Base-by-base conservation (phyloP, 495 filamentous ascomycete genomes). In the Lichenothelia convexa region DNA sequence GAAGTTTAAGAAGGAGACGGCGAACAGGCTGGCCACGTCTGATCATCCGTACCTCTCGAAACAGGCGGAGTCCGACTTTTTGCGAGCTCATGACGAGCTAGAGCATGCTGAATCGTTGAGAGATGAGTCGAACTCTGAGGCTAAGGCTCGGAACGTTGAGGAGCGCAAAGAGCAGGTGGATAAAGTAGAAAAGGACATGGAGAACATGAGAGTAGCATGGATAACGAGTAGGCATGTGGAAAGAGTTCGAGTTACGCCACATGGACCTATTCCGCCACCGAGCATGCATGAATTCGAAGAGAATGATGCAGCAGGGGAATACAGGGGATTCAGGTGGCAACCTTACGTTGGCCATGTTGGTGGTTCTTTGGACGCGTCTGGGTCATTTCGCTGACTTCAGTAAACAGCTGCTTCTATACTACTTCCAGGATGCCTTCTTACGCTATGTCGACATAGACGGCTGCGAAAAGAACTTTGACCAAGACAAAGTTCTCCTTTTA, bases 281-380 rank as follows among this genome's bases (percentile, higher is more conserved):
- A 19, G 21, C 5, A 13, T n/a, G 19, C 17, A 29, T 19, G 27
- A 33, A 4, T 50, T 41, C 30, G 21, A 23, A 11, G 23, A 50
- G 23, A 30, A 32, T 13, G 43, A 43, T 24, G 13, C 15, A 5
- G n/a, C 40, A 11, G 49, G 49, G 1, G 24, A 47, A 13, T 29
- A 32, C n/a, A 35, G 41, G 7, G 15, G 44, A 6, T 41, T 42
- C 21, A 8, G 33, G 23, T 50, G 44, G 44, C 24, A 34, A 26
- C 35, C 40, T 30, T 52, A 39, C 39, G 17, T 48, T 19, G 49
- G 47, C 3, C 43, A 47, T 41, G 46, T 49, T 31, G 12, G 45
- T 41, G 16, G 16, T 17, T 29, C 24, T 29, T 1, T 1, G 15
- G 9, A 11, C 2, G 24, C 24, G 15, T 29, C 9, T 29, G 9